Base-by-base conservation (phyloP, 768 basidiomycete species). In the Auricularia auricula-judae region DNA sequence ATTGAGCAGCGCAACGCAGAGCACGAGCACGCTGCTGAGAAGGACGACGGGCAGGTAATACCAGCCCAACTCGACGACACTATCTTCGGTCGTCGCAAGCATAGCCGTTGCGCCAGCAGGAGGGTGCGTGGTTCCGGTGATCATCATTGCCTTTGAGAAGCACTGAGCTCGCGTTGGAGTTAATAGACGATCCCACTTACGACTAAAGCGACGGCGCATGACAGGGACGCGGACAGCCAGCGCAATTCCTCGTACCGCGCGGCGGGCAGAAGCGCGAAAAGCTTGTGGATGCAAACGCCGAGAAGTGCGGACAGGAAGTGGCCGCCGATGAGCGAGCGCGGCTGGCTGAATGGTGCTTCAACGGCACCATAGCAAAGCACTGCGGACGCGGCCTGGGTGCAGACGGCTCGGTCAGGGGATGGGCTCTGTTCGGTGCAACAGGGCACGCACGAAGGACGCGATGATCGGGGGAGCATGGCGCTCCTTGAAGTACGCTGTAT, bases 41-140 rank as follows among this genome's bases (percentile, higher is more conserved):
- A 85, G 74, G 59, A 84, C 70, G 54, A 84, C 76, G 14, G 81
- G 81, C 12, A 85, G 73, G 65, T 81, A 80, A 67, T 82, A 43
- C 83, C 82, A 84, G 12, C 78, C 79, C 56, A 83, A 69, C n/a
- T 71, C 67, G 18, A 79, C 70, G 18, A 81, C 71, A 16, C 80
- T 74, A 14, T 73, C 65, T 68, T 77, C 79, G 34, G 80, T 70
- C 2, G 79, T 76, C 21, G 82, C 78, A 10, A 84, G 73, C 39
- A 84, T 73, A 23, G 83, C 82, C 1, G 82, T 83, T n/a, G 81
- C 83, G 64, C 83, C 84, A 62, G 81, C 82, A 23, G 84, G 83
- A 2, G 83, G 84, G 68, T 84, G 83, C 8, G 77, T 78, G 4
- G 80, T 84, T 10, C 70, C 70, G 8, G 82, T 82, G 61, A 84